These are phyloP conservation scores for Crassisporium funariophilum DNA, from an alignment of 768 basidiomycete genomes.

Conservation along the genomic window DNA sequence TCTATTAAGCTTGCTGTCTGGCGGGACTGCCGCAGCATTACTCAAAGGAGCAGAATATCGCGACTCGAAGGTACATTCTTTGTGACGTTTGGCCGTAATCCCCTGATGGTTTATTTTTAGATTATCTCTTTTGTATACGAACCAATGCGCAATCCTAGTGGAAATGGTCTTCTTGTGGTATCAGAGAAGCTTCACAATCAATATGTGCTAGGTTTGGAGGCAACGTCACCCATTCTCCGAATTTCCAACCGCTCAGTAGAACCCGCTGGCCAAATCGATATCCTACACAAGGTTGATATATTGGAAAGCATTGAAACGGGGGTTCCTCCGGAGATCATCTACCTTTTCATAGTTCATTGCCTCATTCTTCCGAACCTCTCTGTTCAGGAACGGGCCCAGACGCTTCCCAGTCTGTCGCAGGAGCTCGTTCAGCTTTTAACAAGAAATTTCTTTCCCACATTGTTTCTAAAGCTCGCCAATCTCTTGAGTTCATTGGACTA, in stretches of 20 bases:
- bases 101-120: constrained; percentile 31
- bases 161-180: constrained; percentile 15
- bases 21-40: constrained; percentile 51
- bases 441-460: constrained; percentile 40
- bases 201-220: not conserved
- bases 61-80: constrained; percentile 56
- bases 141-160: constrained; percentile 5
- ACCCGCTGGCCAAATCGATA: not conserved
- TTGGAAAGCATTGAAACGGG: not conserved
- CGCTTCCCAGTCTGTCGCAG: constrained; percentile 24
- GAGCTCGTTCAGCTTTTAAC: constrained; percentile 34
- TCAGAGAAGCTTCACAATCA: not conserved
- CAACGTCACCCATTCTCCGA: not conserved
- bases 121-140: constrained; percentile 63
- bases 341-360: constrained; percentile 27
- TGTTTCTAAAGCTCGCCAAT: constrained; percentile 35
- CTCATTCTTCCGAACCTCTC: constrained; percentile 39
- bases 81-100: not conserved
- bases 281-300: constrained; percentile 2
- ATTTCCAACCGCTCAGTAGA: not conserved
- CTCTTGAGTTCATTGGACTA: constrained; percentile 20
- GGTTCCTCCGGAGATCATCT: constrained; percentile 19
- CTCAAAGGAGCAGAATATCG: constrained; percentile 59
- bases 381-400: constrained; percentile 42
- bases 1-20: constrained; percentile 49